Evolutionary conservation across 148 eudicot genomes (phyloP).

Genomic region (Heliosperma pusillum): DNA sequence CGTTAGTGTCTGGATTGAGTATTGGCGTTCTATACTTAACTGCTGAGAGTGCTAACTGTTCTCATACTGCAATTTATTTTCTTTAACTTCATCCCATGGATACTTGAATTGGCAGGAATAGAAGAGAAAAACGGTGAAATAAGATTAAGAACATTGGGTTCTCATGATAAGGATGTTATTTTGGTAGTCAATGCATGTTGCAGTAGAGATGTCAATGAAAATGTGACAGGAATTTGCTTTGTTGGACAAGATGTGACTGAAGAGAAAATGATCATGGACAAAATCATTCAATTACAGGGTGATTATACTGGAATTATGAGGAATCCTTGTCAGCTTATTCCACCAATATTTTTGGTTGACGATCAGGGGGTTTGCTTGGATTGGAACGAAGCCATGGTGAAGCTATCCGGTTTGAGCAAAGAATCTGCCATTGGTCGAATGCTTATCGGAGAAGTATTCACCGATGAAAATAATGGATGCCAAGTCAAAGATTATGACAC

Average conservation of each 20-base stretch:
- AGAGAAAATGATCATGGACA: constrained; percentile 53
- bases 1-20: not conserved
- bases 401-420: constrained; percentile 54
- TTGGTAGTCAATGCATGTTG: constrained; percentile 67
- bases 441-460: constrained; percentile 79
- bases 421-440: constrained; percentile 53
- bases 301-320: constrained; percentile 67
- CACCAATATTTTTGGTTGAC: constrained; percentile 76
- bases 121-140: constrained; percentile 65
- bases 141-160: constrained; percentile 47
- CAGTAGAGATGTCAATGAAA: constrained; percentile 52
- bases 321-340: constrained; percentile 63
- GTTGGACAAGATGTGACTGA: constrained; percentile 73
- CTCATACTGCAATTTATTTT: not conserved
- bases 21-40: not conserved
- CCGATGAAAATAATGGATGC: constrained; percentile 55
- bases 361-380: constrained; percentile 72
- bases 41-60: not conserved
- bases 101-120: constrained; percentile 43
- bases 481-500: constrained; percentile 68
- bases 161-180: constrained; percentile 39
- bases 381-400: constrained; percentile 77
- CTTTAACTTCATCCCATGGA: not conserved
- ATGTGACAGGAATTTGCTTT: constrained; percentile 66
- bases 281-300: constrained; percentile 54